Evolutionary conservation across 768 basidiomycete genomes (phyloP).

Genomic region (Neoboletus subvelutipes): DNA sequence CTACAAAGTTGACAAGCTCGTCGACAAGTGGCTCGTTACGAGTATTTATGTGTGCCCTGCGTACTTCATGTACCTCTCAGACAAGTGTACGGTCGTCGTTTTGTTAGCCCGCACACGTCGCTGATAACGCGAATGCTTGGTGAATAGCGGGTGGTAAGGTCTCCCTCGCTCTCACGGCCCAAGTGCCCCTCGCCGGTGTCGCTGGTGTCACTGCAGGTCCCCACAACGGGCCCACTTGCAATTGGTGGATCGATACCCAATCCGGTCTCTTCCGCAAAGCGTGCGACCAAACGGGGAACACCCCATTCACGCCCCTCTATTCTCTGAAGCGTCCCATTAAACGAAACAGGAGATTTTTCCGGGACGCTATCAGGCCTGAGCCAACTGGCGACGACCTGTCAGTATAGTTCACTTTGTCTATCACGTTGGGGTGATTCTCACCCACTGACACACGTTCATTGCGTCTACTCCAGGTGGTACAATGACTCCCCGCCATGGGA

Average conservation of each 20-base stretch:
- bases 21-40: conserved; percentile 34
- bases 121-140: not conserved
- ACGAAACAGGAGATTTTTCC: conserved; percentile 14
- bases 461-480: conserved; percentile 19
- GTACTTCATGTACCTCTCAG: conserved; percentile 33
- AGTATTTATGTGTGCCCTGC: conserved; percentile 31
- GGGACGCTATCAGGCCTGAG: conserved; percentile 10
- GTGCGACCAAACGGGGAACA: conserved; percentile 11
- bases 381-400: conserved; percentile 20
- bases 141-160: conserved; percentile 20
- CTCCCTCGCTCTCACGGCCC: conserved; percentile 22
- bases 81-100: conserved; percentile 15
- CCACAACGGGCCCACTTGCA: not conserved
- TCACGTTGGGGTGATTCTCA: no score
- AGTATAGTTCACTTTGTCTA: conserved; percentile 2
- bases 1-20: conserved; percentile 24
- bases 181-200: conserved; percentile 1
- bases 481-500: conserved; percentile 23
- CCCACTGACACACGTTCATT: not conserved
- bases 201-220: not conserved
- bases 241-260: conserved; percentile 21
- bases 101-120: no score
- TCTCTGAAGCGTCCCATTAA: conserved; percentile 15
- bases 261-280: conserved; percentile 23
- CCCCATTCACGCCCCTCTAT: conserved; percentile 23